Evolutionary conservation across 306 rosid species (phyloP).

Genomic region (Corylus heterophylla): DNA sequence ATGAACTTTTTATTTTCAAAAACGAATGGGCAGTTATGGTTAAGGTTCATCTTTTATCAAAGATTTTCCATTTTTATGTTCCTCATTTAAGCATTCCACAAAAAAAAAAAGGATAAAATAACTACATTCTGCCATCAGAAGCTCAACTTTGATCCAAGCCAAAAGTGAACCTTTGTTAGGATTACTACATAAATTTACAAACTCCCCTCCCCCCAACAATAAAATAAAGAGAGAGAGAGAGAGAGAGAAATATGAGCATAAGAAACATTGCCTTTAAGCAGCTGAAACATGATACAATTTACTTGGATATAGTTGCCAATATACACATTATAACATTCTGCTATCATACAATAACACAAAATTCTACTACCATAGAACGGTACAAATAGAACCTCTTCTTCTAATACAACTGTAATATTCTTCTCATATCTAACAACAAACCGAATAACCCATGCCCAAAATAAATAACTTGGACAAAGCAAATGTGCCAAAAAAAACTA

Average conservation of each 20-base stretch:
- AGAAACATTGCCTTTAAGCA: background rate
- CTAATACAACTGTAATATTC: background rate
- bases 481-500: conserved; percentile 3
- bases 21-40: background rate
- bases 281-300: background rate
- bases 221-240: background rate
- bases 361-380: background rate
- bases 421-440: conserved; percentile 7
- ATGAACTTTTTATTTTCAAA: background rate
- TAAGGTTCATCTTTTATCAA: background rate
- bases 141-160: background rate
- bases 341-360: background rate
- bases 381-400: background rate
- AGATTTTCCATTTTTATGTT: background rate
- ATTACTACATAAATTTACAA: background rate
- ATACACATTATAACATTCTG: background rate
- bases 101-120: background rate
- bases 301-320: background rate
- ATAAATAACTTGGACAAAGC: background rate
- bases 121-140: background rate
- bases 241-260: background rate
- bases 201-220: background rate
- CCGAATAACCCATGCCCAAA: conserved; percentile 12
- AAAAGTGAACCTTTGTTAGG: background rate
- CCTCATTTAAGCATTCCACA: background rate